Base-by-base conservation (phyloP, 1,284 basidiomycete species). In the Puccinia horiana region DNA sequence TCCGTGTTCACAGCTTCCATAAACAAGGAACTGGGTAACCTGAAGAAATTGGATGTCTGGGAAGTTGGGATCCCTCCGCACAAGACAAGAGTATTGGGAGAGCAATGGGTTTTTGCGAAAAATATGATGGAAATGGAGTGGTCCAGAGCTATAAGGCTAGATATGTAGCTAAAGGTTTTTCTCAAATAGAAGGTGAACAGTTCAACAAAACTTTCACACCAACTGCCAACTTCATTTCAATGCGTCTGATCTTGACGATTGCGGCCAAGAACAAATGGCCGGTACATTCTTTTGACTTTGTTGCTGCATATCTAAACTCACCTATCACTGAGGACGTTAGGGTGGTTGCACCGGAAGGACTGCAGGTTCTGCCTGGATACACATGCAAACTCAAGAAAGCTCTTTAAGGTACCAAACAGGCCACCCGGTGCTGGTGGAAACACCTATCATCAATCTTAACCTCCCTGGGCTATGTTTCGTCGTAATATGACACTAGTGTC, bases 371-470 rank as follows among this genome's bases (percentile, higher is more conserved):
- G 9, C 3, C 8, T 14, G 44, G 40, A 5, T 16, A 23, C 32
- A 40, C 18, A 6, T 54, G 35, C 37, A 1, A 44, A 35, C 29
- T 54, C 20, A 29, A 20, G 4, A 78, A 78, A 47, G 58, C 76
- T 14, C 63, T 78, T 18, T 78, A 69, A 23, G 61, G 76, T 9
- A 78, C 76, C 20, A 65, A 63, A 35, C 76, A 78, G 26, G 76
- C 61, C 3, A 63, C 40, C 1, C 9, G 61, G 5, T 78, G 76
- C 23, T 78, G 76, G 76, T 78, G 76, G 76, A 8, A 78, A 32
- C 61, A 67, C 32, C 29, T 76, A 20, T n/a, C 18, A 6, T 4
- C 1, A 3, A n/a, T 58, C 1, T 23, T 76, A 18, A 1, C 3
- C 16, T 5, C 2, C 3, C 9, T 44, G 2, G 75, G 32, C 26